These are phyloP conservation scores for Noccaea bulbosa DNA, from an alignment of 345 rosid genomes.

Conservation along the genomic window DNA sequence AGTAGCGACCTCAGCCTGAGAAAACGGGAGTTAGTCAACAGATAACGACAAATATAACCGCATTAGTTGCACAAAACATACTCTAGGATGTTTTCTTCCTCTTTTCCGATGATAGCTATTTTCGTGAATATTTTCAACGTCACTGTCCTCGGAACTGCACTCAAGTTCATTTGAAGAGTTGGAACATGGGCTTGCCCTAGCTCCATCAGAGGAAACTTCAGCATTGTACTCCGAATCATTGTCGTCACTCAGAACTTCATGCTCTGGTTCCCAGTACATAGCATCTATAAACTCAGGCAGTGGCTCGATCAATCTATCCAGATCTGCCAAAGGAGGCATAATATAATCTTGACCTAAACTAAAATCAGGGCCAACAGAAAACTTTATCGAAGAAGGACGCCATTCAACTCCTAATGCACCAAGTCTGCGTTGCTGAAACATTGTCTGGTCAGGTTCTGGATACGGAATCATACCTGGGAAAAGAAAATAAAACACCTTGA, in stretches of 20 bases:
- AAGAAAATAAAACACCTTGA: slow-evolving; percentile 33
- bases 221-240: slow-evolving; percentile 90
- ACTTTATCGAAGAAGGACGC: slow-evolving; percentile 69
- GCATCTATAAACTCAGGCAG: slow-evolving; percentile 86
- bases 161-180: slow-evolving; percentile 68
- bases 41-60: slow-evolving; percentile 32
- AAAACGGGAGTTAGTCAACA: slow-evolving; percentile 41
- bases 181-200: slow-evolving; percentile 64
- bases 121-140: slow-evolving; percentile 52
- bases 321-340: slow-evolving; percentile 86
- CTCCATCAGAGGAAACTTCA: slow-evolving; percentile 74
- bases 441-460: slow-evolving; percentile 92
- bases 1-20: slow-evolving; percentile 67
- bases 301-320: slow-evolving; percentile 84
- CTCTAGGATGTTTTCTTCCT: slow-evolving; percentile 66
- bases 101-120: slow-evolving; percentile 64
- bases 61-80: slow-evolving; percentile 48
- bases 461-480: slow-evolving; percentile 89
- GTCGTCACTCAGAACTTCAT: slow-evolving; percentile 76
- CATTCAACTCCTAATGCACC: slow-evolving; percentile 93
- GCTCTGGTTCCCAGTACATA: slow-evolving; percentile 93
- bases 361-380: slow-evolving; percentile 85
- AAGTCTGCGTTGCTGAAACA: slow-evolving; percentile 90
- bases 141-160: slow-evolving; percentile 71
- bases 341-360: slow-evolving; percentile 84